Base-by-base conservation (phyloP, 1,284 basidiomycete species). In the Sphaerobolus stellatus region DNA sequence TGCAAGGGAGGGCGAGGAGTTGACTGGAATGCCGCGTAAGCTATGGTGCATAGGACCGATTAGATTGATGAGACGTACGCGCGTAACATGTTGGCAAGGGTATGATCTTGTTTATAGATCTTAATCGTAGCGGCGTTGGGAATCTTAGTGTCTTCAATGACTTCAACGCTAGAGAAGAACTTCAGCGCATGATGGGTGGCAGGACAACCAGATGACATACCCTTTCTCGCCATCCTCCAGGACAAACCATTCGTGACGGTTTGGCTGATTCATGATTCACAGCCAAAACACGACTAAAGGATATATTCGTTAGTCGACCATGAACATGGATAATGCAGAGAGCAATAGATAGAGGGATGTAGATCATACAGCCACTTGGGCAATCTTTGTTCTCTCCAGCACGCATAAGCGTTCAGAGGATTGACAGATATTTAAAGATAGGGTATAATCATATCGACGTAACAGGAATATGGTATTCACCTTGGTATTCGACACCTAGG, bases 41-140 rank as follows among this genome's bases (percentile, higher is more conserved):
- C n/a, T n/a, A n/a, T n/a, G n/a, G n/a, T n/a, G n/a, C n/a, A n/a
- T n/a, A n/a, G n/a, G n/a, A n/a, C n/a, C n/a, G n/a, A n/a, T n/a
- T n/a, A n/a, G n/a, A n/a, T n/a, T n/a, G 18, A 45, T 29, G 47
- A 38, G 31, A 84, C 91, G 68, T 68, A 96, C 92, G 92, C 84
- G 64, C 97, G 84, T 18, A 99, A 79, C 90, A 99, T 92, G 74
- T 97, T 97, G 5, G 88, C 96, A 8, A 99, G 75, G 0, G 97
- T 99, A 67, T 99, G 97, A 68, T 99, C 97, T 69, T 98, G 94
- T 75, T 98, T 98, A 61, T 94, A 82, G 62, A 99, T 80, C 63
- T 92, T 90, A 61, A 99, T 83, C 0, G 94, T 97, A 14, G 94
- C 94, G 0, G 96, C 94, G 66, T 98, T 98, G 1, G 95, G 94